Evolutionary conservation across 73 alveolate genomes (phyloP), one percentile per base, ranked within the genome.

Genomic region (Stentor roeselii): DNA sequence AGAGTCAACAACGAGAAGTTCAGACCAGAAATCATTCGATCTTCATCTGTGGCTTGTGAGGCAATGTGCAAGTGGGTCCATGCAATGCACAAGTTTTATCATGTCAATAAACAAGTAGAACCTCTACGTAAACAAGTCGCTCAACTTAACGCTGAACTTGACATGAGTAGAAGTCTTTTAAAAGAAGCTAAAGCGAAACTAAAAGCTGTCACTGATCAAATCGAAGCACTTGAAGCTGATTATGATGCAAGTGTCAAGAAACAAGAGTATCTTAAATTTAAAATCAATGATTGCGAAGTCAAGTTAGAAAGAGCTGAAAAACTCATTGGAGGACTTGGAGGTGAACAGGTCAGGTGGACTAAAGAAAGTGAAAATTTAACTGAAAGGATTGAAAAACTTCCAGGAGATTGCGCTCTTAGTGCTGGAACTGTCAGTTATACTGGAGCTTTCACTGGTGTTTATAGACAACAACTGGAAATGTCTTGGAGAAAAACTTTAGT

Each of bases 281-380:
- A 88, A 59, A 88, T 91, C 76, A 85, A 89, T 35, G 96, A 91
- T 42, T 91, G 96, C 85, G 78, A 82, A 36, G 86, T 78, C 91
- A 98, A 98, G 90, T 91, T 98, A 74, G 99, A 91, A 75, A 93
- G 99, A 85, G 99, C 99, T 21, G 96, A 95, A 77, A 97, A 96
- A 82, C 95, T 97, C 84, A 95, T 98, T 61, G 90, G 93, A 59
- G 99, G 99, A 67, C 92, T 98, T 40, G 97, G 97, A 42, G 99
- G 98, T 42, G 99, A 97, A 86, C 95, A 95, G 84, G 93, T 93
- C 34, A 92, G 99, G 67, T 98, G 99, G 99, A 95, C 98, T 11
- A 82, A 75, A n/a, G 97, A 96, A 82, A 95, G 96, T 39, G 93
- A 93, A 11, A 97, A 90, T 75, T 90, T 94, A 3, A 91, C 93